Evolutionary conservation across 495 filamentous ascomycete genomes (phyloP), one percentile per base, ranked within the genome.

Genomic region (Penicillium pulvis): DNA sequence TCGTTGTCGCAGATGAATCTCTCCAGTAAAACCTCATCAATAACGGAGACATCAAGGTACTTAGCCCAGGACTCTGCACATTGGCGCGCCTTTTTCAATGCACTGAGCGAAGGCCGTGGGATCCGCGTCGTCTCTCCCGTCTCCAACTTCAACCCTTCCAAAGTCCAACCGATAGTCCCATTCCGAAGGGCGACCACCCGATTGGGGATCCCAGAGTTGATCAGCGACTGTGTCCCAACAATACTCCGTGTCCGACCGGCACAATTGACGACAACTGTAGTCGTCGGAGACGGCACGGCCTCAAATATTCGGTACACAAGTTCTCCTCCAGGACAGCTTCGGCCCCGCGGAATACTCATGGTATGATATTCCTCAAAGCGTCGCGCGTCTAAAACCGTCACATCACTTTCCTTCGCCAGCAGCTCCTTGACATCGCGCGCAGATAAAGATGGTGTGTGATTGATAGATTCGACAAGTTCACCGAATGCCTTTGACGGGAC

Each of bases 401-500:
- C 62, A 26, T 70, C 55, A 1, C 8, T 23, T 1, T 66, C 50
- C 8, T 48, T 60, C 24, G 61, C 60, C 23, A 69, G 23, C 14
- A 67, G 16, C 2, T 62, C 19, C 26, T 65, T 69, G 7, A 65
- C 48, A 5, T 67, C 64, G 10, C 50, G 56, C 20, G 64, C 67
- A 4, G 67, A 56, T n/a, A 65, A 42, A 2, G 67, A 69, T 33
- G 67, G 67, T 2, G 67, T 69, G 47, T 67, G 61, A 47, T 57
- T 62, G 59, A 69, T 69, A 0, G 67, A 64, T 47, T 69, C 67
- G 28, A 69, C 67, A 6, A 69, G 59, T 44, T 69, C 67, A 31
- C 67, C 67, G 45, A 69, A 69, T 30, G 67, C 67, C 47, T 69
- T 69, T 16, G 67, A 69, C 9, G 67, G 67, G 1, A 69, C 67